Evolutionary conservation across 805 yeast genomes (phyloP).

Genomic region (Candida glaebosa): DNA sequence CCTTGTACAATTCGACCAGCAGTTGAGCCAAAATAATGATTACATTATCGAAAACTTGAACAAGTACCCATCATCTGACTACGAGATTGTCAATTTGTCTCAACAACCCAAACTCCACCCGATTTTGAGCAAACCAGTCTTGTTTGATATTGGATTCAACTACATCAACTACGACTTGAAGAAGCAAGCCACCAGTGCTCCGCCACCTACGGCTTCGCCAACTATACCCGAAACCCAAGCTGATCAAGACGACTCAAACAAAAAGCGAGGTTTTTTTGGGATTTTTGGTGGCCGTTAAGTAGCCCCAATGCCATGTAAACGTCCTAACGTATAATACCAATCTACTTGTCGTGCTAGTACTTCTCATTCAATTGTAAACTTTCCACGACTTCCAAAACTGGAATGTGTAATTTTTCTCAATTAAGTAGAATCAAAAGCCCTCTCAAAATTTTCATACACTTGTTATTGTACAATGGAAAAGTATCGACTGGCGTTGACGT

Average conservation of each 20-base stretch:
- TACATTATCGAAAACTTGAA: conserved; percentile 46
- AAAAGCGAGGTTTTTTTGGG: conserved; percentile 67
- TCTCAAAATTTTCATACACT: too few species aligned
- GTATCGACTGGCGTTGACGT: conserved; percentile 21
- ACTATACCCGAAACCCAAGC: conserved; percentile 9
- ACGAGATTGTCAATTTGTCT: conserved; percentile 21
- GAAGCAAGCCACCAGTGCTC: conserved; percentile 11
- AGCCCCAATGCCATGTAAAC: not conserved
- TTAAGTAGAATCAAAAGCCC: too few species aligned
- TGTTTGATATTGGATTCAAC: conserved; percentile 87
- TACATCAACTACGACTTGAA: conserved; percentile 55
- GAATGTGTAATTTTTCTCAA: not conserved
- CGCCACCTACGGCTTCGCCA: conserved; percentile 10
- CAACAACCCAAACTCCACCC: conserved; percentile 42
- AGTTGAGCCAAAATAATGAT: conserved; percentile 1
- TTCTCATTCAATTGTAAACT: too few species aligned
- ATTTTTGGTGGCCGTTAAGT: conserved; percentile 51
- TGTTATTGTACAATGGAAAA: not conserved
- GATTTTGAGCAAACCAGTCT: conserved; percentile 78
- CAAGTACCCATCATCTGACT: conserved; percentile 31
- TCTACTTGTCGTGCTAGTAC: too few species aligned
- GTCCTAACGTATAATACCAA: too few species aligned
- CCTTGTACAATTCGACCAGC: conserved; percentile 41
- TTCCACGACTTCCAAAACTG: not conserved
- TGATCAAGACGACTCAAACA: conserved; percentile 24